A percentile compares a stretch with the other conserved stretches of the same genome.
Evolutionary conservation across 2,329 filamentous ascomycete genomes (phyloP).

Genomic region (Cladosporium sp.): DNA sequence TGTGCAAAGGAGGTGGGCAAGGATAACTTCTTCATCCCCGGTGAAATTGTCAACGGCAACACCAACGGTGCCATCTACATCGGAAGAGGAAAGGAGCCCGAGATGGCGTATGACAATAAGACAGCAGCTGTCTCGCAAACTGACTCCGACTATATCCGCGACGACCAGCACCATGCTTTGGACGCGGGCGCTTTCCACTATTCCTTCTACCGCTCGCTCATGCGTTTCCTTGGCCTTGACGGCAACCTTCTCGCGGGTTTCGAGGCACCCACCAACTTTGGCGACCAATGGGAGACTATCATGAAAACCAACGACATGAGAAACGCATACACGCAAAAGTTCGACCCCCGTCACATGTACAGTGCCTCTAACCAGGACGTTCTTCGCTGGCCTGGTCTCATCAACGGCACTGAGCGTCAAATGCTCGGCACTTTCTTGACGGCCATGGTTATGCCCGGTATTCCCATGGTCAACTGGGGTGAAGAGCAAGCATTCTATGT

Average conservation of each 20-base stretch:
- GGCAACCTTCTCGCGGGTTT: slow-evolving; percentile 50
- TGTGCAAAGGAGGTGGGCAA: slow-evolving; percentile 55
- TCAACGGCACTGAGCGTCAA: slow-evolving; percentile 51
- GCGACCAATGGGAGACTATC: slow-evolving; percentile 50
- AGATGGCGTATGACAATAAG: slow-evolving; percentile 44
- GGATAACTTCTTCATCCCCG: slow-evolving; percentile 57
- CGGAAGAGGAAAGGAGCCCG: slow-evolving; percentile 55
- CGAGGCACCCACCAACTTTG: slow-evolving; percentile 50
- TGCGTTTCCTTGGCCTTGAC: slow-evolving; percentile 55
- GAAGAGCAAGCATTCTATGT: slow-evolving; percentile 62
- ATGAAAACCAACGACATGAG: slow-evolving; percentile 53
- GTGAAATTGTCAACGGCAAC: slow-evolving; percentile 59
- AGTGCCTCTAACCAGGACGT: slow-evolving; percentile 62
- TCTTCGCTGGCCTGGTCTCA: slow-evolving; percentile 56
- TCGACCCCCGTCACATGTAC: slow-evolving; percentile 60
- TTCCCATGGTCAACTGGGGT: slow-evolving; percentile 56
- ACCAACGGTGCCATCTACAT: slow-evolving; percentile 55
- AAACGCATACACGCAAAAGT: slow-evolving; percentile 54
- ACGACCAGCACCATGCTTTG: slow-evolving; percentile 47
- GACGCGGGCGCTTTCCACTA: slow-evolving; percentile 60
- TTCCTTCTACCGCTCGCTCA: slow-evolving; percentile 56
- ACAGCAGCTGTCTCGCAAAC: slow-evolving; percentile 40
- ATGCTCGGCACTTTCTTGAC: slow-evolving; percentile 54
- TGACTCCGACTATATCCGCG: slow-evolving; percentile 44
- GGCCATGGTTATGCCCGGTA: slow-evolving; percentile 54